A percentile compares a stretch with the other conserved stretches of the same genome.
Evolutionary conservation across 2,329 filamentous ascomycete species (phyloP).

Genomic region (Alternaria dauci): DNA sequence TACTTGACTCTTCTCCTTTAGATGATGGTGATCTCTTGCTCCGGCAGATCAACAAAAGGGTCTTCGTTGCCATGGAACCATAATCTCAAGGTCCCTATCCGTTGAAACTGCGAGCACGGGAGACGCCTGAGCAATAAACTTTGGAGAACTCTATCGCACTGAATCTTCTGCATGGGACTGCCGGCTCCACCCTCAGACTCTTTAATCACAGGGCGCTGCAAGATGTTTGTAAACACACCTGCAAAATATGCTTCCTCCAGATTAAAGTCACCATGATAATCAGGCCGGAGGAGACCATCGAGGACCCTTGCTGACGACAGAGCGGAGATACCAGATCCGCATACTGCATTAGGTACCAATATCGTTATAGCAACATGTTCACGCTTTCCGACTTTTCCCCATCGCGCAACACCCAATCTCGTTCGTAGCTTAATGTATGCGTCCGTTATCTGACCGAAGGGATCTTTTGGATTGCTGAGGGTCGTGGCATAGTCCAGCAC

Average conservation of each 20-base stretch:
- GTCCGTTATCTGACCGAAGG: neutral
- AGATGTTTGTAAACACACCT: too few relatives aligned
- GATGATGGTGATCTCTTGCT: neutral
- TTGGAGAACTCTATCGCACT: neutral
- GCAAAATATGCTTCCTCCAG: neutral
- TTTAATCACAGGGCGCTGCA: too few relatives aligned
- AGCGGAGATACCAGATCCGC: neutral
- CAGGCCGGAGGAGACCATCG: neutral
- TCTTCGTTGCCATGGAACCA: too few relatives aligned
- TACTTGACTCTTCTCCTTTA: neutral
- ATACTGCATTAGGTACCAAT: neutral
- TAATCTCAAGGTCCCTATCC: too few relatives aligned
- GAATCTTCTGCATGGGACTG: too few relatives aligned
- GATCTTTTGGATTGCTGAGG: neutral
- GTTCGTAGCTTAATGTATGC: neutral
- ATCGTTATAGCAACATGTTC: neutral
- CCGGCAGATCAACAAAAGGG: neutral
- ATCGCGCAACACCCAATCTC: neutral
- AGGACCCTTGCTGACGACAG: fast-evolving
- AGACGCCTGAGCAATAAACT: neutral
- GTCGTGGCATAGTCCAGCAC: neutral
- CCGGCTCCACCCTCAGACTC: too few relatives aligned
- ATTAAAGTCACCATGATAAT: neutral
- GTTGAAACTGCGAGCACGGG: neutral
- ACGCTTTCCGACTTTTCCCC: neutral